Evolutionary conservation across 106 monocot species (phyloP).

Genomic region (Narthecium ossifragum): DNA sequence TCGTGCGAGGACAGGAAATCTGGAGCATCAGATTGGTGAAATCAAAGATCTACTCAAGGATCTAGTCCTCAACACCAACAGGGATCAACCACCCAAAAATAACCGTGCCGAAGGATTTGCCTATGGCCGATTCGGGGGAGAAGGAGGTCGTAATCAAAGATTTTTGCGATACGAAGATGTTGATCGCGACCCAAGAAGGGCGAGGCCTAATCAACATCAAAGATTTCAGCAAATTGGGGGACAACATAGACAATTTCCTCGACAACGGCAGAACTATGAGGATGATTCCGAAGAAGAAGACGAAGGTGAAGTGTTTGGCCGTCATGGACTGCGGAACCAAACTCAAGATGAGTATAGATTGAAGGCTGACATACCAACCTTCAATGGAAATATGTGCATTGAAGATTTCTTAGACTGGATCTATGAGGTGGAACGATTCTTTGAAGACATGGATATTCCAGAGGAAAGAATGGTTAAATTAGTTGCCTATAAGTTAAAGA

Average conservation of each 20-base stretch:
- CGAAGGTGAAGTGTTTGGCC: neutral
- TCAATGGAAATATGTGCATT: neutral
- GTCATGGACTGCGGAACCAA: neutral
- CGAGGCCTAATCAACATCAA: no score
- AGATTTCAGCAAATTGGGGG: no score
- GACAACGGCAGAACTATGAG: neutral
- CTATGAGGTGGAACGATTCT: no score
- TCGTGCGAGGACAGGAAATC: no score
- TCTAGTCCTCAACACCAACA: neutral
- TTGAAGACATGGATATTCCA: neutral
- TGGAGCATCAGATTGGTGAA: neutral
- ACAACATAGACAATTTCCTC: neutral
- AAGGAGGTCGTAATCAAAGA: neutral
- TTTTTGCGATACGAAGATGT: neutral
- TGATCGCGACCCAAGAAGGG: neutral
- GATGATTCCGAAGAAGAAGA: neutral
- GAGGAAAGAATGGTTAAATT: neutral
- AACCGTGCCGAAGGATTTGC: no score
- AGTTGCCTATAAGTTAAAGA: neutral
- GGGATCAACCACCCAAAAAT: no score
- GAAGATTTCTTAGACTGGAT: no score
- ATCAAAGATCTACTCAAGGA: neutral
- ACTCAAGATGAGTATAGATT: neutral
- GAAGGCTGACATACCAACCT: neutral
- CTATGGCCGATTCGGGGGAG: neutral